Base-by-base conservation (phyloP, 768 basidiomycete species). In the Boletellus sp. region DNA sequence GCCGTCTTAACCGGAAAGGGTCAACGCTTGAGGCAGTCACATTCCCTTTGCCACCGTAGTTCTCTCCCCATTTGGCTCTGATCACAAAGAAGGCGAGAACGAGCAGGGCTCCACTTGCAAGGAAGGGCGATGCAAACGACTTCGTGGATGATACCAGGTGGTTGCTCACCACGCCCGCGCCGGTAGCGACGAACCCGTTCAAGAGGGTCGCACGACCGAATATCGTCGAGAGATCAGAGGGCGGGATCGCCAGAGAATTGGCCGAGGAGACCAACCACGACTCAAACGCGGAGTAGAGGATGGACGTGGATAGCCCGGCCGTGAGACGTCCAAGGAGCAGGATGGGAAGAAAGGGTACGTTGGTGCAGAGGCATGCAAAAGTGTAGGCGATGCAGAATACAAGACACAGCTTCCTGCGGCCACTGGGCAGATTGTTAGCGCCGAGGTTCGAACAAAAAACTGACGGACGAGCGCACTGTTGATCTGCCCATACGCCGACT, bases 401-500 rank as follows among this genome's bases (percentile, higher is more conserved):
- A n/a, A 87, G 73, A 53, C 87, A 89, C 13, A 88, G 64, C 48
- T 72, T 77, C 52, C 78, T 80, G 12, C 88, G 78, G 13, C 87
- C 88, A 55, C 86, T 87, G 54, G 16, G 2, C 13, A 39, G 28
- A 19, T 13, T 16, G 15, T 60, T 34, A 57, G 40, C 16, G 7
- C 26, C n/a, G 13, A 5, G 16, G 31, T 6, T 3, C 16, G 8
- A 9, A n/a, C n/a, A 16, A 10, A 13, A 26, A 16, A 43, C 36
- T 13, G 24, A 26, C 35, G 34, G 36, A 26, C 1, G 33, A 11
- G 42, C 47, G 38, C 13, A 58, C 86, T 85, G 76, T 63, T 85
- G 80, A 63, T 88, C 87, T 8, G 87, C 88, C 87, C 84, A 87
- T 10, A 79, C 80, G 9, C 87, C 87, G 0, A 89, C 78, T 4